Evolutionary conservation across 345 rosid genomes (phyloP), one percentile per base, ranked within the genome.

Genomic region (Murraya paniculata): DNA sequence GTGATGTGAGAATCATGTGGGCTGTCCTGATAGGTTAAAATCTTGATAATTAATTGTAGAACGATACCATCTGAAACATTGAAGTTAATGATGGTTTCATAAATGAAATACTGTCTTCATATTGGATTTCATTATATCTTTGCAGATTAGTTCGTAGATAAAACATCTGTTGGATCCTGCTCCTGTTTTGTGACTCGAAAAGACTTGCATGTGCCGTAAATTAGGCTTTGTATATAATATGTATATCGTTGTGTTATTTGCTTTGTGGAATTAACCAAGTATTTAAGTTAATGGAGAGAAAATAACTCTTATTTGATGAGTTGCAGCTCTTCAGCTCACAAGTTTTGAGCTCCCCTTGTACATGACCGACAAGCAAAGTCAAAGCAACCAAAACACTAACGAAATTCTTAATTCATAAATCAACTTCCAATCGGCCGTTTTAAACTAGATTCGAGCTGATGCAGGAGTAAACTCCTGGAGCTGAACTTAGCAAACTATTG

Each of bases 1-100:
- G 8, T 62, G 33, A 55, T n/a, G n/a, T 22, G 64, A 66, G 68
- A 74, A 77, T 61, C 67, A 36, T 67, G 64, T 59, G 41, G 65
- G 48, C 13, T n/a, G 24, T 33, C n/a, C 35, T 3, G 24, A 30
- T 61, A 22, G 57, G 31, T 5, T 22, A 38, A 19, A 75, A 28
- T 33, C 11, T 31, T 69, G 59, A 38, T 70, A 25, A 59, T 9
- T 45, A 73, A 68, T 36, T 28, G 24, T 72, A 9, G 38, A 64
- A 60, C 56, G 9, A 14, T 68, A 64, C 70, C 28, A n/a, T 61
- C 2, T 0, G 11, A 39, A 18, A 31, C 53, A 16, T 14, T 4
- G 5, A 50, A 24, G 25, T 25, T 76, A 31, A 50, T 53, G 35
- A 55, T 64, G 56, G 28, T 73, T 38, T 72, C 58, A 67, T 67